Conservation (phyloP, 176 grass and related monocot species). For the Zoysia pacifica region DNA sequence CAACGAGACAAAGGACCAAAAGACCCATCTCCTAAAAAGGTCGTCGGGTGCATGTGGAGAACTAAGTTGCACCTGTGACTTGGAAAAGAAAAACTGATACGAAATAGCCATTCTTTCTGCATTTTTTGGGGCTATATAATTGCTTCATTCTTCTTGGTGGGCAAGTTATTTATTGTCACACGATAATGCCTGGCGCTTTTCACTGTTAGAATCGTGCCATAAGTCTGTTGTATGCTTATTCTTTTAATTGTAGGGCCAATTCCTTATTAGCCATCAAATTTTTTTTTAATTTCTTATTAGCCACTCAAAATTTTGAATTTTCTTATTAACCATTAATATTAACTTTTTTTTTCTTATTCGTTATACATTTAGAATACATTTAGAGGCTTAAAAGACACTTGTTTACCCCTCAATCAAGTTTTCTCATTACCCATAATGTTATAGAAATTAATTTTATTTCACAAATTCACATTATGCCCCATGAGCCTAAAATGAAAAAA, state of each 20-base stretch:
- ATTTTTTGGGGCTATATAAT: slow-evolving; percentile 16
- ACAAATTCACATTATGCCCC: too few relatives aligned
- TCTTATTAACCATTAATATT: too few relatives aligned
- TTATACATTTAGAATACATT: too few relatives aligned
- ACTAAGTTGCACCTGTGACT: slow-evolving; percentile 71
- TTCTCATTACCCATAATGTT: too few relatives aligned
- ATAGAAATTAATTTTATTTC: too few relatives aligned
- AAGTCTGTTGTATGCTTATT: slow-evolving; percentile 22
- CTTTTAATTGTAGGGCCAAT: neutral
- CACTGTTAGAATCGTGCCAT: slow-evolving; percentile 27
- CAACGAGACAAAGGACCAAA: slow-evolving; percentile 86
- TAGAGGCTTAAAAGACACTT: too few relatives aligned
- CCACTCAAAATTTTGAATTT: too few relatives aligned
- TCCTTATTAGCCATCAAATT: too few relatives aligned
- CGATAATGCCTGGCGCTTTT: slow-evolving; percentile 6
- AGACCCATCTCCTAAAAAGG: slow-evolving; percentile 84
- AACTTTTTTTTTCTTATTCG: too few relatives aligned
- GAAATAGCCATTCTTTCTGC: slow-evolving; percentile 28
- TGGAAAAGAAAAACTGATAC: slow-evolving; percentile 19
- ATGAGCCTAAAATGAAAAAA: too few relatives aligned
- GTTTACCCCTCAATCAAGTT: too few relatives aligned
- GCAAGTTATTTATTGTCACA: slow-evolving; percentile 12
- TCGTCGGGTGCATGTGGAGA: slow-evolving; percentile 81
- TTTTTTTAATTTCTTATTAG: too few relatives aligned
- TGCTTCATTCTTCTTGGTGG: slow-evolving; percentile 1